Evolutionary conservation across 306 rosid species (phyloP), one percentile per base, ranked within the genome.

Genomic region (Corylus americana): DNA sequence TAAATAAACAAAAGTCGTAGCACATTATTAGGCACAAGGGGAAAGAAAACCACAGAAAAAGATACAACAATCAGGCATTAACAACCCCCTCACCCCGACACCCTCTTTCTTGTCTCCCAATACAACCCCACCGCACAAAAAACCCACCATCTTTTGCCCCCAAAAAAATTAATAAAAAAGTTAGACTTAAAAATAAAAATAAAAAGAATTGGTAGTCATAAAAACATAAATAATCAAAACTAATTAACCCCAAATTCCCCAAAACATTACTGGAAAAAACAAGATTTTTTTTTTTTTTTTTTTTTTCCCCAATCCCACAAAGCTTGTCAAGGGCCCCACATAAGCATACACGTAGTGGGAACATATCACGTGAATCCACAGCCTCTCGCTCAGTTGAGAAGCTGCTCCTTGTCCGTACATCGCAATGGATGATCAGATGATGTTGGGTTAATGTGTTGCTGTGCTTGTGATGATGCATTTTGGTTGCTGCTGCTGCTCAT

Each of bases 341-440:
- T 18, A 71, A 66, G 74, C 82, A 74, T 75, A 74, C 74, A 83
- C 25, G 25, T 22, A 58, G 79, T 78, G 82, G 85, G 86, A 82
- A 88, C 91, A 92, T 61, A 78, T 81, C 95, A 89, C 89, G 90
- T 90, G 96, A 91, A 87, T 44, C 50, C 74, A 39, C 22, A 39
- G 11, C 35, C 70, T 70, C 44, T 62, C 25, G 20, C 11, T 80
- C 71, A 88, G 76, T 76, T 82, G 1, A 80, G 82, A 74, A 88
- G 86, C 71, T 88, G 88, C 42, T 87, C 87, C 62, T 88, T 83
- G 47, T 81, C 78, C 10, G 54, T 76, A 75, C 78, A 80, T 25
- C 63, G 67, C 83, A 86, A 64, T n/a, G 79, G 71, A 48, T 75
- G 44, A 39, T 39, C 5, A 39, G 44, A 31, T 31, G 35, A 31